Evolutionary conservation across 768 basidiomycete species (phyloP), one percentile per base, ranked within the genome.

Genomic region (Agaricus sinodeliciosus): DNA sequence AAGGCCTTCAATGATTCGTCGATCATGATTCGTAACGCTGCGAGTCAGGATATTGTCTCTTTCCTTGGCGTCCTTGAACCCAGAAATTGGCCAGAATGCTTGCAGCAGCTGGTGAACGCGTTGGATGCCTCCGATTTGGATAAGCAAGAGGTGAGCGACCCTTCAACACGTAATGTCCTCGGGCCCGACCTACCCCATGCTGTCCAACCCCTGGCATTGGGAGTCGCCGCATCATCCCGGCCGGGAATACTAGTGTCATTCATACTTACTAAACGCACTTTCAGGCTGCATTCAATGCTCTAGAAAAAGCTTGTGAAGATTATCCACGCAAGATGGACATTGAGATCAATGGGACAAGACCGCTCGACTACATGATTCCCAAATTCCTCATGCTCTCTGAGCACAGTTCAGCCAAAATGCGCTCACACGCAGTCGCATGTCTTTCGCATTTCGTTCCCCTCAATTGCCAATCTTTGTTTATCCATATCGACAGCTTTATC

Each of bases 231-330:
- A 16, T 46, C 25, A 57, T 50, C 53, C n/a, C 34, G 49, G 49
- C 44, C 51, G 22, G 31, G 31, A 31, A 4, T 27, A n/a, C 26
- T 40, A 22, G 13, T 9, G 9, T 43, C 26, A 18, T 37, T n/a
- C 25, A 37, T 18, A 18, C 49, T 57, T 57, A 43, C 55, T 62
- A 45, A 55, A 56, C 36, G 43, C 13, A 57, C 28, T 49, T 56
- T 49, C 55, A 81, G 95, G 90, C 90, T 43, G 90, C 93, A 11
- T 97, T 98, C 71, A 89, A 91, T 65, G 86, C 93, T 2, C 78
- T 98, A 34, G 88, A 91, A 69, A 96, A 96, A 67, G 88, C 95
- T 48, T 95, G 93, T 68, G 93, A 98, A 68, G 96, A 99, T 65
- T 94, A 91, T 58, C 94, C 96, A 15, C 82, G 90, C 58, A 94